A percentile compares a stretch with the other conserved stretches of the same genome.
Conservation (phyloP, 805 yeast species). For the Cyberlindnera mississippiensis region DNA sequence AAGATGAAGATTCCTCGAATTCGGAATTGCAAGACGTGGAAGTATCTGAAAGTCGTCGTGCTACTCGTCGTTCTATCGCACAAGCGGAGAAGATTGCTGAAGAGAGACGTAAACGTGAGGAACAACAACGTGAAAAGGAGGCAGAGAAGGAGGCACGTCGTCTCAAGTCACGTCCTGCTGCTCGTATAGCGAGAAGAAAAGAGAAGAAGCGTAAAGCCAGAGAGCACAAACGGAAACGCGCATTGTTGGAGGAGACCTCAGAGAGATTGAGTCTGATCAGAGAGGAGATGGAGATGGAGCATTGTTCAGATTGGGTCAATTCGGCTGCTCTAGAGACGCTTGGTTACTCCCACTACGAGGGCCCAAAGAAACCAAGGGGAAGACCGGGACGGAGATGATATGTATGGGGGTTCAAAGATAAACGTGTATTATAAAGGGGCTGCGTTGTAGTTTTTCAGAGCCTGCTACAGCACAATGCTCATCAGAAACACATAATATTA, state of each 20-base stretch:
- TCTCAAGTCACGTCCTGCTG: constrained; percentile 31
- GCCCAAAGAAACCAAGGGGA: constrained; percentile 27
- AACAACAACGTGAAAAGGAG: constrained; percentile 10
- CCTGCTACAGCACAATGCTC: too few species aligned
- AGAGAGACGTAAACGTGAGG: constrained; percentile 18
- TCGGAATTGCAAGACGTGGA: constrained; percentile 2
- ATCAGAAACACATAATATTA: too few species aligned
- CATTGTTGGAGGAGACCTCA: constrained; percentile 23
- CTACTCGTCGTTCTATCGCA: constrained; percentile 26
- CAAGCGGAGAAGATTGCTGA: constrained; percentile 19
- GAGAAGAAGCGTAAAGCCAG: constrained; percentile 29
- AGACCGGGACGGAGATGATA: constrained; percentile 5
- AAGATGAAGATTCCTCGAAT: constrained; percentile 12
- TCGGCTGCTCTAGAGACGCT: constrained; percentile 48
- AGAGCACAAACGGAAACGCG: constrained; percentile 32
- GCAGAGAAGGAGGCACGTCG: constrained; percentile 21
- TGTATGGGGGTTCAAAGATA: too few species aligned
- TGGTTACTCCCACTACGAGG: constrained; percentile 55
- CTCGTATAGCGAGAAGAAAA: constrained; percentile 35
- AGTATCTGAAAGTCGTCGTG: constrained; percentile 19
- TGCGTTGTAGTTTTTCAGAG: too few species aligned
- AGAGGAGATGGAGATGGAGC: constrained; percentile 38
- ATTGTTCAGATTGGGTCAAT: constrained; percentile 61
- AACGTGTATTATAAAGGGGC: too few species aligned
- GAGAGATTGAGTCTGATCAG: constrained; percentile 32